Evolutionary conservation across 345 rosid species (phyloP).

Genomic region (Salix arbutifolia): DNA sequence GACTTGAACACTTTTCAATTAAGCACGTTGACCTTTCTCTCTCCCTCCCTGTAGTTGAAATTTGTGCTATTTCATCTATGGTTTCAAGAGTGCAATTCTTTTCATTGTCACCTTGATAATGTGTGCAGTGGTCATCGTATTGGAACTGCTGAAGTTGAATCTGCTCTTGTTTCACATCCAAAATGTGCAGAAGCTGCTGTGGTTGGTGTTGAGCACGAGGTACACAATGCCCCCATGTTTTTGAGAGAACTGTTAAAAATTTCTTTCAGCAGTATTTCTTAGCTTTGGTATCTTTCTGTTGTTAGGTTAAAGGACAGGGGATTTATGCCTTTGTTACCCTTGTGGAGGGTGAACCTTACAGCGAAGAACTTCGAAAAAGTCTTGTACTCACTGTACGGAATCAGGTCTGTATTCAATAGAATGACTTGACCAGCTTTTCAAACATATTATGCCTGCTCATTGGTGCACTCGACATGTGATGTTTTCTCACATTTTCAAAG

Average conservation of each 20-base stretch:
- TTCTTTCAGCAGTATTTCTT: neutral
- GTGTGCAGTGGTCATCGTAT: constrained; percentile 90
- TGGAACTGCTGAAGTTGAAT: constrained; percentile 98
- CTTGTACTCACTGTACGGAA: constrained; percentile 66
- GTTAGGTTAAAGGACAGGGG: constrained; percentile 90
- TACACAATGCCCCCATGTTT: constrained; percentile 8
- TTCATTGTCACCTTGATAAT: constrained; percentile 6
- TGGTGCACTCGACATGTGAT: too few species aligned
- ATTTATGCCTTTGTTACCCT: constrained; percentile 96
- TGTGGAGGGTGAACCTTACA: constrained; percentile 76
- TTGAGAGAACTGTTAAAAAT: neutral
- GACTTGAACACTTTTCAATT: neutral
- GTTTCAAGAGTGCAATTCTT: neutral
- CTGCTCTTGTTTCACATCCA: constrained; percentile 95
- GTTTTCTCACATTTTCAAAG: too few species aligned
- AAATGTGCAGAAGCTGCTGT: constrained; percentile 98
- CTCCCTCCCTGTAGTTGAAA: neutral
- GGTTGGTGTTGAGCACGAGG: constrained; percentile 95
- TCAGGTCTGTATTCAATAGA: constrained; percentile 47
- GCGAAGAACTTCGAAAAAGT: constrained; percentile 81
- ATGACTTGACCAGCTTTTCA: neutral
- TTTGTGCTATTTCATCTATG: too few species aligned
- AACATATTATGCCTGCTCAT: neutral
- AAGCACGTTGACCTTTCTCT: neutral
- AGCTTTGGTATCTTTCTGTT: constrained; percentile 8